Percentiles rank a stretch among this genome's conserved stretches.
phyloP scores from a whole-genome alignment of 169 alveolate species.

The Prorocentrum cordatum region DNA sequence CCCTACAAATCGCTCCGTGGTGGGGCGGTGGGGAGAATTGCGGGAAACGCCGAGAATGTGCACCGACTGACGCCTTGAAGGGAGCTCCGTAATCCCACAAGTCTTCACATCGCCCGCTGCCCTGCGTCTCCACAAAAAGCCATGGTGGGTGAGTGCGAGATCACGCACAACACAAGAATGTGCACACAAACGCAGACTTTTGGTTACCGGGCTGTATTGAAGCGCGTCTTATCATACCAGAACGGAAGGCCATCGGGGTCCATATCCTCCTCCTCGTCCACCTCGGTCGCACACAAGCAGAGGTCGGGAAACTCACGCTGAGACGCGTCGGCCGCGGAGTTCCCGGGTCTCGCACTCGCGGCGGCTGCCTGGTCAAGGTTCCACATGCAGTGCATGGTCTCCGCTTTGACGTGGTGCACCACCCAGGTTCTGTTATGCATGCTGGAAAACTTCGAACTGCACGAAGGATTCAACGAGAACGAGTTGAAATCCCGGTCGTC shows the following conservation, averaged over 20 bases:
- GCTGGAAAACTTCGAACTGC: constrained; percentile 30
- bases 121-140: too few relatives aligned
- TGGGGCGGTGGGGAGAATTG: too few relatives aligned
- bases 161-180: too few relatives aligned
- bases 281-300: constrained; percentile 24
- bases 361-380: constrained; percentile 23
- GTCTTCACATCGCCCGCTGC: too few relatives aligned
- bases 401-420: constrained; percentile 55
- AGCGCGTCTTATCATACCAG: constrained; percentile 52
- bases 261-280: constrained; percentile 26
- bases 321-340: neutral
- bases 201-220: constrained; percentile 24
- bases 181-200: too few relatives aligned
- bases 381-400: constrained; percentile 68
- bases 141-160: too few relatives aligned
- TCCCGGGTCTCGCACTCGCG: neutral
- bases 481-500: constrained; percentile 57
- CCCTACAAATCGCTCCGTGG: too few relatives aligned
- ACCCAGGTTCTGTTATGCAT: constrained; percentile 62
- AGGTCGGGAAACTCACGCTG: neutral
- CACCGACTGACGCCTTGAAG: too few relatives aligned
- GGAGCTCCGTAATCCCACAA: too few relatives aligned
- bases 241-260: neutral
- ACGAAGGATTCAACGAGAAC: constrained; percentile 37
- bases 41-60: too few relatives aligned